Evolutionary conservation across 1,139 yeast genomes (phyloP).

Genomic region (Blastobotrys arbuscula): DNA sequence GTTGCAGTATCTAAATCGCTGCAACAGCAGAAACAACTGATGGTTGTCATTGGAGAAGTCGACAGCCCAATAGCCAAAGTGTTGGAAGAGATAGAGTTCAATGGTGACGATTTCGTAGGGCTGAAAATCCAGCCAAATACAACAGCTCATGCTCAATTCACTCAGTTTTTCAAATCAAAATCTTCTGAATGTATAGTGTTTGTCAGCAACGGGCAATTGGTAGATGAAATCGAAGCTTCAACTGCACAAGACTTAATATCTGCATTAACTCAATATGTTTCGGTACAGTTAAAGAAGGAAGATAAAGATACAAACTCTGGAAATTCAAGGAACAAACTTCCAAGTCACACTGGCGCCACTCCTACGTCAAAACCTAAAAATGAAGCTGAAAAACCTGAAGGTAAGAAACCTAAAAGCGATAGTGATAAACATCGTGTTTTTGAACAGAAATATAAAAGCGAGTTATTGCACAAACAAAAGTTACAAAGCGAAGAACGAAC

Average conservation of each 20-base stretch:
- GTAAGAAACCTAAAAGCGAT: no score
- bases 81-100: not conserved
- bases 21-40: not conserved
- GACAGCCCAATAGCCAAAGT: not conserved
- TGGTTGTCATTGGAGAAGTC: not conserved
- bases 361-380: not conserved
- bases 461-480: not conserved
- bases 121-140: not conserved
- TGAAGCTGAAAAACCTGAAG: no score
- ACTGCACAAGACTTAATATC: not conserved
- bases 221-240: conserved; percentile 30
- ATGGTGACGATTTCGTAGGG: not conserved
- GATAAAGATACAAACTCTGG: not conserved
- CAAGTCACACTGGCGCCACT: not conserved
- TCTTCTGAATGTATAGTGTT: conserved; percentile 49
- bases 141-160: not conserved
- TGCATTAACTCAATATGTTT: not conserved
- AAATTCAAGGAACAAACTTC: no score
- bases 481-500: not conserved
- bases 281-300: not conserved
- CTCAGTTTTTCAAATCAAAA: conserved; percentile 16
- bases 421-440: not conserved
- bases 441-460: not conserved
- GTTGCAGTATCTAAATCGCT: not conserved
- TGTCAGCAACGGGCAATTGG: conserved; percentile 35